These are phyloP conservation scores for Oenanthe javanica DNA, from an alignment of 140 eudicot species.

Conservation along the genomic window DNA sequence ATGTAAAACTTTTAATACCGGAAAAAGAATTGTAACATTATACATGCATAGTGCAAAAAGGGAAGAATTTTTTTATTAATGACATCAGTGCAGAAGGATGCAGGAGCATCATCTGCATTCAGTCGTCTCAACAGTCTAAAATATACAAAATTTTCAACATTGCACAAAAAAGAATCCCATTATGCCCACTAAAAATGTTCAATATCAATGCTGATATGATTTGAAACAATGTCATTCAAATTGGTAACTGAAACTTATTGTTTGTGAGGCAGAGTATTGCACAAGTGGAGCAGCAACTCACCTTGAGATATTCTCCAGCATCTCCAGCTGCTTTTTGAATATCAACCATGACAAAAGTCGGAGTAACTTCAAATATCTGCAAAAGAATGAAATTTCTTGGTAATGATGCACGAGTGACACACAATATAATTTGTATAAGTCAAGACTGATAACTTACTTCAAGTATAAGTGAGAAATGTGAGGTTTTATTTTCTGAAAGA, in stretches of 20 bases:
- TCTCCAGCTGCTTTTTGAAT: slow-evolving; percentile 91
- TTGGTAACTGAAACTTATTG: not conserved
- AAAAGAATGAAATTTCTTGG: slow-evolving; percentile 7
- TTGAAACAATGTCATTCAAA: not conserved
- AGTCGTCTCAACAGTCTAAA: not conserved
- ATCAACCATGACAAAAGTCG: slow-evolving; percentile 79
- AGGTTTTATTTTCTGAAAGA: slow-evolving; percentile 67
- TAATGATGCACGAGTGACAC: slow-evolving; percentile 1
- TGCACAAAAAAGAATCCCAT: not conserved
- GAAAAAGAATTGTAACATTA: not conserved
- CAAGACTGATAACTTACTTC: slow-evolving; percentile 46
- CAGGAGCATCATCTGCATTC: not conserved
- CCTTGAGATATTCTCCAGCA: slow-evolving; percentile 72
- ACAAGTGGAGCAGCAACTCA: slow-evolving; percentile 11
- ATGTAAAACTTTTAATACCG: slow-evolving; percentile 6
- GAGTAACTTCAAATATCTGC: slow-evolving; percentile 80
- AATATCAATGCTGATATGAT: not conserved
- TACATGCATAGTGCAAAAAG: not conserved
- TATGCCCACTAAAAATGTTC: not conserved
- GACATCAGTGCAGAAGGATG: not conserved
- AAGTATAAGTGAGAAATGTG: slow-evolving; percentile 71
- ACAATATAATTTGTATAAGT: not conserved
- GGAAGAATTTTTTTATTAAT: not conserved
- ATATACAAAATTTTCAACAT: not conserved
- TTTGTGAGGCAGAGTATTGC: not conserved